Evolutionary conservation across 75 land plant species (phyloP).

Genomic region (Isoetes taiwanensis): DNA sequence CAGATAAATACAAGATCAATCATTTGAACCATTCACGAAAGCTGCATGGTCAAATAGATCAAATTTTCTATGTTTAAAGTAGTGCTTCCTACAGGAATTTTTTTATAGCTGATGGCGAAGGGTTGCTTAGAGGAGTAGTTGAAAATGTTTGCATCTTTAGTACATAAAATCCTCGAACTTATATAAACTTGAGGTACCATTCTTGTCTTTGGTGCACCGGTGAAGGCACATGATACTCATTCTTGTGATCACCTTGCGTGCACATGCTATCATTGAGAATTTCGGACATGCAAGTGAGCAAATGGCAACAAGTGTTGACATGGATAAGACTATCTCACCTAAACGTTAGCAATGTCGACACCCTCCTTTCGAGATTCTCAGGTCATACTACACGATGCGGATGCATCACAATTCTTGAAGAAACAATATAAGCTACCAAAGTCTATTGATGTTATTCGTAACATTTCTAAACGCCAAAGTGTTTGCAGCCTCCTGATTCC

Average conservation of each 20-base stretch:
- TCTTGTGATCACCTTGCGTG: too few relatives aligned
- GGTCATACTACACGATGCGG: constrained; percentile 66
- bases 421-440: constrained; percentile 85
- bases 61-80: too few relatives aligned
- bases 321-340: constrained; percentile 29
- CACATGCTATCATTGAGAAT: constrained; percentile 82
- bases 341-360: constrained; percentile 47
- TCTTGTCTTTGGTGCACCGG: too few relatives aligned
- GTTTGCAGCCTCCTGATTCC: too few relatives aligned
- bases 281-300: constrained; percentile 46
- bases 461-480: too few relatives aligned
- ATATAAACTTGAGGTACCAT: constrained; percentile 73
- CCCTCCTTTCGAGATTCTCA: constrained; percentile 65
- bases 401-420: constrained; percentile 79
- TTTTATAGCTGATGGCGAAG: constrained; percentile 98
- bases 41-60: too few relatives aligned
- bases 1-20: too few relatives aligned
- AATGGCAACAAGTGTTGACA: constrained; percentile 18
- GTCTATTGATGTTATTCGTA: too few relatives aligned
- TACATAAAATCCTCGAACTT: constrained; percentile 55
- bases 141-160: constrained; percentile 69
- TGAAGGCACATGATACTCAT: too few relatives aligned
- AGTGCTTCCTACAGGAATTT: constrained; percentile 59
- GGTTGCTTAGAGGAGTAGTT: constrained; percentile 85
- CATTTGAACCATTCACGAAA: too few relatives aligned